Base-by-base conservation (phyloP, 2,329 filamentous ascomycete species). In the Verticillium nubilum region DNA sequence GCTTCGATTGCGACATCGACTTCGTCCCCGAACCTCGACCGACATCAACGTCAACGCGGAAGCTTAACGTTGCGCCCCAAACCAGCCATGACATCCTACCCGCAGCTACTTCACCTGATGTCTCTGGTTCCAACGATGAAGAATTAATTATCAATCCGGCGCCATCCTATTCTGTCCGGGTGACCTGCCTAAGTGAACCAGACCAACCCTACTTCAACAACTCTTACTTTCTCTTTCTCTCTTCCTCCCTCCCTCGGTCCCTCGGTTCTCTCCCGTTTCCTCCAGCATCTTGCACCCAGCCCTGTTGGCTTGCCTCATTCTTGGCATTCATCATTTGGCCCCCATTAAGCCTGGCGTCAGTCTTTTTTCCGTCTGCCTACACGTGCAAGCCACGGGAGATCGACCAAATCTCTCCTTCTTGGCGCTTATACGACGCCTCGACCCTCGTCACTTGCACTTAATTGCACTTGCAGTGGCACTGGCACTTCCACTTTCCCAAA, bases 1-100 rank as follows among this genome's bases (percentile, higher is more conserved):
- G 64, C 59, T 61, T 62, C 60, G 65, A 68, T 68, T 65, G 66
- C 66, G 66, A 67, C 66, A 68, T 68, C 65, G 63, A n/a, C n/a
- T 19, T 23, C 42, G 19, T 50, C 42, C 42, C 42, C 42, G 42
- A 50, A 50, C n/a, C 42, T 50, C 42, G n/a, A 50, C 42, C 42
- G 42, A 23, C 42, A 50, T 23, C 42, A 50, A 50, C 42, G 42
- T 50, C 42, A 50, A 50, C 42, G n/a, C 42, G 42, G 42, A 50
- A 50, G n/a, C 10, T 50, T 50, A n/a, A n/a, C n/a, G n/a, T 31
- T 25, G 13, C 42, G 42, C 42, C 42, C 42, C 42, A 50, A 50
- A 23, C 12, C 42, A 50, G 19, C 42, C 42, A 23, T 23, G 42
- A 13, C n/a, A 50, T n/a, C 19, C 42, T 23, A 50, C 42, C n/a